Conservation (phyloP, 78 protist species). For the Neovahlkampfia damariscottae region DNA sequence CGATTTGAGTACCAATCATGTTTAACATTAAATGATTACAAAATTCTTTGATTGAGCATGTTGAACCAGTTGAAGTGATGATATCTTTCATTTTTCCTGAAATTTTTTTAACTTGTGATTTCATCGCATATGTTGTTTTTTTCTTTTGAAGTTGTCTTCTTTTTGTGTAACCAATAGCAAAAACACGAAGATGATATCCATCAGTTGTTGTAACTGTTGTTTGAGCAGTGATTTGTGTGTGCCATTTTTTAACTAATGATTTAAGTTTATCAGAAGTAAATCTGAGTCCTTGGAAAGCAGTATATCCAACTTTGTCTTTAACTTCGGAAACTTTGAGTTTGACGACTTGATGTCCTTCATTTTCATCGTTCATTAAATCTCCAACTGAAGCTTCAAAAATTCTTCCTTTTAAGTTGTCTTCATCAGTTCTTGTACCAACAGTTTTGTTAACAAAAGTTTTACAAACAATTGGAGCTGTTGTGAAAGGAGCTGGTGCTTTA, state of each 20-base stretch:
- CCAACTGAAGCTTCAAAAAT: conserved; percentile 88
- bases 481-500: conserved; percentile 76
- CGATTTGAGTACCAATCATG: conserved; percentile 79
- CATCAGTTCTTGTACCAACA: conserved; percentile 78
- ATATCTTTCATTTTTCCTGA: conserved; percentile 87
- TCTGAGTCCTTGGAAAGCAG: conserved; percentile 96
- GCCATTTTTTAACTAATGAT: conserved; percentile 88
- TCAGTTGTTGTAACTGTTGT: conserved; percentile 83
- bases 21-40: conserved; percentile 77
- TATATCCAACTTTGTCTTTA: conserved; percentile 72
- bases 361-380: conserved; percentile 84
- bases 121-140: conserved; percentile 89
- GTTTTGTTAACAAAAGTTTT: conserved; percentile 72
- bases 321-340: conserved; percentile 86
- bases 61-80: conserved; percentile 43
- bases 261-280: conserved; percentile 96
- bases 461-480: neutral
- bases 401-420: conserved; percentile 91
- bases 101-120: conserved; percentile 73
- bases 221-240: conserved; percentile 84
- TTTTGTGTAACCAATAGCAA: conserved; percentile 94
- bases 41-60: conserved; percentile 50
- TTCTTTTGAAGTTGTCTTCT: conserved; percentile 39
- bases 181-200: conserved; percentile 85
- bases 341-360: conserved; percentile 84